These are phyloP conservation scores for Phytophthora pseudosyringae DNA, from an alignment of 352 stramenopile genomes.

Conservation along the genomic window DNA sequence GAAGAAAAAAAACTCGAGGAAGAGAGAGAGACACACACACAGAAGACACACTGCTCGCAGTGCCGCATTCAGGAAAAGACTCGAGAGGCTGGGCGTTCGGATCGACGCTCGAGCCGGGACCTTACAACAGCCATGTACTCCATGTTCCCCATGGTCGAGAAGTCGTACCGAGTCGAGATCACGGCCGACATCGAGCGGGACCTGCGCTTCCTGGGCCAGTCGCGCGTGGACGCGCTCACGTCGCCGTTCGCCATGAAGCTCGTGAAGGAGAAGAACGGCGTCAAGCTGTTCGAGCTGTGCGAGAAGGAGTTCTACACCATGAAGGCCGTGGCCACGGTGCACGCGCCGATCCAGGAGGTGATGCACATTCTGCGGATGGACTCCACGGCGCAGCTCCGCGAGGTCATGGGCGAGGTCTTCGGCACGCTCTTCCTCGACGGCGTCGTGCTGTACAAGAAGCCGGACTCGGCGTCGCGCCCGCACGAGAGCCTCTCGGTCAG, in stretches of 20 bases:
- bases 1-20: constrained; percentile 15
- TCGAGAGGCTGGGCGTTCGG: constrained; percentile 1
- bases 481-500: constrained; percentile 81
- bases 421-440: constrained; percentile 85
- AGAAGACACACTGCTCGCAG: neutral
- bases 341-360: constrained; percentile 75
- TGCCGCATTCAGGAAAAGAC: constrained; percentile 33
- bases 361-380: constrained; percentile 86
- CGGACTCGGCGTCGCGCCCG: constrained; percentile 53
- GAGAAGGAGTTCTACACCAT: constrained; percentile 90
- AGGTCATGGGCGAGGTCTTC: constrained; percentile 86
- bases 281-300: constrained; percentile 81
- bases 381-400: constrained; percentile 62
- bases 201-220: constrained; percentile 84
- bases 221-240: constrained; percentile 80
- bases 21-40: constrained; percentile 18
- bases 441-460: constrained; percentile 70
- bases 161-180: constrained; percentile 80
- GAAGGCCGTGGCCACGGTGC: constrained; percentile 78
- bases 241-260: constrained; percentile 82
- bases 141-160: constrained; percentile 88
- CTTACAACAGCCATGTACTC: constrained; percentile 49
- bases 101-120: constrained; percentile 2
- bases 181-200: constrained; percentile 86
- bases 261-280: constrained; percentile 69